Base-by-base conservation (phyloP, 2,329 filamentous ascomycete species). In the Metarhizium robertsii region DNA sequence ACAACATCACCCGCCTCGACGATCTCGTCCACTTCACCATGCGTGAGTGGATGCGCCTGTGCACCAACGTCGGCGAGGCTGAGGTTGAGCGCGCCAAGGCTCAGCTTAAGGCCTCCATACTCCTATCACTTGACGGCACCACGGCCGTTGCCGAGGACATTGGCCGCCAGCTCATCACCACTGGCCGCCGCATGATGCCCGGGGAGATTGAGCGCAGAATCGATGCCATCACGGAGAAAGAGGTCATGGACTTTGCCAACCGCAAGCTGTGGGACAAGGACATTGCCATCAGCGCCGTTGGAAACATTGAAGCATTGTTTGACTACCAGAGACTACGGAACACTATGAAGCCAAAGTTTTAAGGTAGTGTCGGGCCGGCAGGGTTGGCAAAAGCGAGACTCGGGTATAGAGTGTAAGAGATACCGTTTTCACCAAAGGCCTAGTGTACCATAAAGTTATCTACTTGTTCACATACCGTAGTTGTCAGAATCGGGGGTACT, bases 81-180 rank as follows among this genome's bases (percentile, higher is more conserved):
- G 94, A 99, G 79, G 88, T 92, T 59, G 94, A 99, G 84, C 92
- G 94, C 65, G 94, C 94, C 75, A 99, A 99, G 85, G 90, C 94
- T 61, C 94, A 99, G 80, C 87, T 99, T 67, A 99, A 99, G 85
- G 94, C 94, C 60, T 96, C 92, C 55, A 92, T 99, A 69, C 89
- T 99, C 60, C 86, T 99, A 62, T 95, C 91, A 53, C 90, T 99
- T 36, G 94, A 99, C 73, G 95, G 92, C 73, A 97, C 94, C 69
- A 97, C 94, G 51, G 91, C 94, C 66, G 87, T 96, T 55, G 94
- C 94, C 59, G 94, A 99, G 81, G 94, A 99, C 72, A 96, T 99
- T 73, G 94, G 94, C 69, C 90, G 94, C 74, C 94, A 99, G 79
- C 91, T 99, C 75, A 86, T 99, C 78, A 97, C 92, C 69, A 97